A percentile compares a stretch with the other conserved stretches of the same genome.
phyloP scores from a whole-genome alignment of 2,329 filamentous ascomycete species.

The Ceratocystis ficicola region DNA sequence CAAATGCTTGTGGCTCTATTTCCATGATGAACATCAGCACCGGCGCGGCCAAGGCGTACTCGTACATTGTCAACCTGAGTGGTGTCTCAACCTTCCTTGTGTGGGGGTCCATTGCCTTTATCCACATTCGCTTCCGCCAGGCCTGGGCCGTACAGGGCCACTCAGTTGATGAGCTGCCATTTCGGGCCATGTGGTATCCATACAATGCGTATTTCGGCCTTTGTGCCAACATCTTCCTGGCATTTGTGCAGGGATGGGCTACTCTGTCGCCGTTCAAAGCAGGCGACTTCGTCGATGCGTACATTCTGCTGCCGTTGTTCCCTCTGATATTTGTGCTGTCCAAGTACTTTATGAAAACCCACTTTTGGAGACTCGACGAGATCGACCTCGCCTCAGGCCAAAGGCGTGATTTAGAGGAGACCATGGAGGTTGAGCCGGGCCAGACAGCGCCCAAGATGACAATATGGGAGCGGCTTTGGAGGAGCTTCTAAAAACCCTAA shows the following conservation, averaged over 20 bases:
- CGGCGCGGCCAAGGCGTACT: conserved; percentile 51
- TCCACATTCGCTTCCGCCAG: conserved; percentile 57
- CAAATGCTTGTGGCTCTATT: conserved; percentile 58
- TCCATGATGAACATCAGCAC: conserved; percentile 64
- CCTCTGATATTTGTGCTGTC: conserved; percentile 44
- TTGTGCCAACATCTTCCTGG: conserved; percentile 45
- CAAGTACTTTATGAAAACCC: conserved; percentile 44
- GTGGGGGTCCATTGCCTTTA: conserved; percentile 58
- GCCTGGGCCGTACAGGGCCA: conserved; percentile 51
- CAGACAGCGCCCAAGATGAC: conserved; percentile 25
- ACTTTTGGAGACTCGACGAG: conserved; percentile 38
- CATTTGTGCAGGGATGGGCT: conserved; percentile 50
- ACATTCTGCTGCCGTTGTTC: conserved; percentile 50
- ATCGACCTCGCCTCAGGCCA: conserved; percentile 47
- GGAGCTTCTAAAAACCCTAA: too few relatives aligned
- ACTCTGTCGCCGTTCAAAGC: conserved; percentile 46
- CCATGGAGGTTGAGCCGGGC: conserved; percentile 25
- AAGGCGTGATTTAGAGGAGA: conserved; percentile 42
- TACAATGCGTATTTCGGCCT: conserved; percentile 49
- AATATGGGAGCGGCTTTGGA: conserved; percentile 36
- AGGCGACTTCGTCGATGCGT: conserved; percentile 50
- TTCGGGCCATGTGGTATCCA: conserved; percentile 42
- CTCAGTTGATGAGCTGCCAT: conserved; percentile 42
- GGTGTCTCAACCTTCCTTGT: conserved; percentile 61
- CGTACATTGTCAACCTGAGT: conserved; percentile 57